phyloP scores from a whole-genome alignment of 345 rosid species.

The Salix viminalis region DNA sequence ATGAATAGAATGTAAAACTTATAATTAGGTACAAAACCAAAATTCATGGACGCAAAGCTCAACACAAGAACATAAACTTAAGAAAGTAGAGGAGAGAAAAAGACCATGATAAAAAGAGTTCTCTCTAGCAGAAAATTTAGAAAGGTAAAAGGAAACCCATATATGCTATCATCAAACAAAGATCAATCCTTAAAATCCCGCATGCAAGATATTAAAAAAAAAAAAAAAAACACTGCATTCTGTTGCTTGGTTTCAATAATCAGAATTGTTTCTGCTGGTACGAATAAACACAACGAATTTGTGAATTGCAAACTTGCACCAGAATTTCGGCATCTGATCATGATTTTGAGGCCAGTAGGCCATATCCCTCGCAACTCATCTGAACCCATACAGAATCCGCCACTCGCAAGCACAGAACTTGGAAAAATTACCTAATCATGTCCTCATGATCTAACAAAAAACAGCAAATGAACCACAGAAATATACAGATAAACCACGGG shows the following conservation, averaged over 20 bases:
- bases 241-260: conserved; percentile 1
- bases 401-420: neutral
- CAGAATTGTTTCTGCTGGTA: neutral
- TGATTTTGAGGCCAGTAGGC: neutral
- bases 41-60: neutral
- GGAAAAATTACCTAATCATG: conserved; percentile 17
- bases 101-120: neutral
- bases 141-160: neutral
- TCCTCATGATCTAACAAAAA: conserved; percentile 20
- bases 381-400: neutral
- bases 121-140: neutral
- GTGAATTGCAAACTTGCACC: conserved; percentile 5
- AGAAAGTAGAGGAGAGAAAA: neutral
- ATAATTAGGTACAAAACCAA: neutral
- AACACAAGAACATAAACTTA: neutral
- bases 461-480: neutral
- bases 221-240: neutral
- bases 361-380: neutral
- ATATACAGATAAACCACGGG: neutral
- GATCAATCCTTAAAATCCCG: neutral
- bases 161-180: neutral
- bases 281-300: neutral
- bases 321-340: conserved; percentile 6
- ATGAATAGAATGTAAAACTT: neutral
- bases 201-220: neutral